Evolutionary conservation across 208 protist genomes (phyloP).

Genomic region (Naegleria fowleri): DNA sequence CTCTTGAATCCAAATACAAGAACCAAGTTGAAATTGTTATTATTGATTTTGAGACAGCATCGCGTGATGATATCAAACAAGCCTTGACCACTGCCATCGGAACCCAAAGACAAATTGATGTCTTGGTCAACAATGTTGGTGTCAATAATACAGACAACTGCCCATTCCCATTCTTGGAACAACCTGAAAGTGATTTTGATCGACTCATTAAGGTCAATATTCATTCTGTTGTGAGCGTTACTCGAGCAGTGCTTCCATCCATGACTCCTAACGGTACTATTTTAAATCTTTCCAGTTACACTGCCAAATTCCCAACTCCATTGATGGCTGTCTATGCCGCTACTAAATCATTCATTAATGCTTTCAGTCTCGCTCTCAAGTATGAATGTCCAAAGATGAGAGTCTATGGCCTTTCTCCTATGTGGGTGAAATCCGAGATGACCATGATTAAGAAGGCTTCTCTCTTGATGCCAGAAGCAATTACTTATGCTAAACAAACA

Average conservation of each 20-base stretch:
- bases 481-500: neutral
- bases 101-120: neutral
- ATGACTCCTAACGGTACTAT: neutral
- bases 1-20: neutral
- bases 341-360: conserved; percentile 71
- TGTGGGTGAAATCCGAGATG: conserved; percentile 69
- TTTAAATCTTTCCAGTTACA: neutral
- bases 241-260: neutral
- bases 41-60: conserved; percentile 44
- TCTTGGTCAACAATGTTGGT: conserved; percentile 18
- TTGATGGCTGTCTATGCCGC: conserved; percentile 69
- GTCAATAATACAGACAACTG: neutral
- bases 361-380: conserved; percentile 55
- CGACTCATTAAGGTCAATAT: conserved; percentile 28
- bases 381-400: conserved; percentile 60
- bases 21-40: neutral
- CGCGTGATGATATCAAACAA: conserved; percentile 49
- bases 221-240: neutral
- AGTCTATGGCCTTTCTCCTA: conserved; percentile 64
- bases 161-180: neutral
- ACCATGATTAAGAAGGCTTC: conserved; percentile 57
- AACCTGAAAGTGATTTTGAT: conserved; percentile 13
- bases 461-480: conserved; percentile 38
- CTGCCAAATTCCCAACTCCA: conserved; percentile 47
- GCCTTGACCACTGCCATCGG: neutral